Evolutionary conservation across 2,329 filamentous ascomycete genomes (phyloP).

Genomic region (Alternaria triticimaculans): DNA sequence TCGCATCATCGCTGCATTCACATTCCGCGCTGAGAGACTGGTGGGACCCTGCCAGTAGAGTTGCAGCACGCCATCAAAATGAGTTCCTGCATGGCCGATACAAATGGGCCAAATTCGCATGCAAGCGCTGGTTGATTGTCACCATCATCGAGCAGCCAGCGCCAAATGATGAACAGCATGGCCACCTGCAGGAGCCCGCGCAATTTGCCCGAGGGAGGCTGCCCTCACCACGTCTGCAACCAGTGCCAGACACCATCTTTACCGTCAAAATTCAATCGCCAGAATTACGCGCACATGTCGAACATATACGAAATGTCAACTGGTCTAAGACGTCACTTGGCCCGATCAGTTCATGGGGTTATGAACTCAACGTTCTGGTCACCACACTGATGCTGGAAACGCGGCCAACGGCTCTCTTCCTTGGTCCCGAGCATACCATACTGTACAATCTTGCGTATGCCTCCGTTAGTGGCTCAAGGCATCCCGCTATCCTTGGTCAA

Average conservation of each 20-base stretch:
- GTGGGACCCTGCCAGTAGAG: conserved; percentile 19
- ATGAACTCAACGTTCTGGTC: conserved; percentile 13
- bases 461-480: conserved; percentile 8
- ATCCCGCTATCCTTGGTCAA: conserved; percentile 16
- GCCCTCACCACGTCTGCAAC: not conserved
- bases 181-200: not conserved
- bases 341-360: conserved; percentile 16
- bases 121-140: conserved; percentile 13
- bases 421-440: conserved; percentile 19
- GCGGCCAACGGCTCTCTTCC: conserved; percentile 18
- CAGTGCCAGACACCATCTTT: conserved; percentile 14
- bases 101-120: conserved; percentile 14
- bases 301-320: conserved; percentile 12
- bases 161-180: not conserved
- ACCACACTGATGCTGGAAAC: conserved; percentile 22
- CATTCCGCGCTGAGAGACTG: conserved; percentile 17
- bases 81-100: conserved; percentile 17
- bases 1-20: conserved; percentile 8
- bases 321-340: conserved; percentile 18
- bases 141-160: conserved; percentile 4
- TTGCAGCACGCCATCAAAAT: conserved; percentile 4
- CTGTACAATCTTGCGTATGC: conserved; percentile 23
- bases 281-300: conserved; percentile 13
- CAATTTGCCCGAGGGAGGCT: not conserved
- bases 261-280: conserved; percentile 16